Evolutionary conservation across 805 yeast species (phyloP).

Genomic region (Barnettozyma vustinii): DNA sequence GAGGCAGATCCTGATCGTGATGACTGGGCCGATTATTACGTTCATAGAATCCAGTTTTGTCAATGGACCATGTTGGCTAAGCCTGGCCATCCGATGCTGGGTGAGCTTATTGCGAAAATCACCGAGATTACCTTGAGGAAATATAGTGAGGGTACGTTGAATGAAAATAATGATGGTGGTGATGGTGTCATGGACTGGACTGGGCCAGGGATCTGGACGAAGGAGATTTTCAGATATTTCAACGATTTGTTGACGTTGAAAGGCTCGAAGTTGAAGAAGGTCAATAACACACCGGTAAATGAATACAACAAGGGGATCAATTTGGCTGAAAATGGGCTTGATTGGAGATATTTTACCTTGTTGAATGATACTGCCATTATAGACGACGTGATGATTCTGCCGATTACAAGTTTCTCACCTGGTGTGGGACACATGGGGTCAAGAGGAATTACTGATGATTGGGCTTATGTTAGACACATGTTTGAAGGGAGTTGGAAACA

Average conservation of each 20-base stretch:
- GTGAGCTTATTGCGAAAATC: constrained; percentile 74
- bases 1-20: constrained; percentile 97
- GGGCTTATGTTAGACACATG: constrained; percentile 58
- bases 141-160: constrained; percentile 40
- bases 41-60: constrained; percentile 89
- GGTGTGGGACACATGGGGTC: constrained; percentile 71
- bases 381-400: constrained; percentile 68
- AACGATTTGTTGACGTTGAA: constrained; percentile 36
- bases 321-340: constrained; percentile 32
- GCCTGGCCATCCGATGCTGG: constrained; percentile 83
- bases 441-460: constrained; percentile 31
- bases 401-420: constrained; percentile 65
- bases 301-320: constrained; percentile 26
- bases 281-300: constrained; percentile 19
- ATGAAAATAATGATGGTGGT: constrained; percentile 58
- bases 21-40: constrained; percentile 93
- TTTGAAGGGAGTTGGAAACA: constrained; percentile 64
- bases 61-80: constrained; percentile 95
- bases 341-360: constrained; percentile 62
- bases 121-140: constrained; percentile 67
- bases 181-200: constrained; percentile 90
- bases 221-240: constrained; percentile 71
- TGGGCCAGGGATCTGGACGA: constrained; percentile 96
- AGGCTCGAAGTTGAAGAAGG: constrained; percentile 5
- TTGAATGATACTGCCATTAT: constrained; percentile 48